Evolutionary conservation across 1,139 yeast genomes (phyloP), one percentile per base, ranked within the genome.

Genomic region (Schwanniomyces etchellsii): DNA sequence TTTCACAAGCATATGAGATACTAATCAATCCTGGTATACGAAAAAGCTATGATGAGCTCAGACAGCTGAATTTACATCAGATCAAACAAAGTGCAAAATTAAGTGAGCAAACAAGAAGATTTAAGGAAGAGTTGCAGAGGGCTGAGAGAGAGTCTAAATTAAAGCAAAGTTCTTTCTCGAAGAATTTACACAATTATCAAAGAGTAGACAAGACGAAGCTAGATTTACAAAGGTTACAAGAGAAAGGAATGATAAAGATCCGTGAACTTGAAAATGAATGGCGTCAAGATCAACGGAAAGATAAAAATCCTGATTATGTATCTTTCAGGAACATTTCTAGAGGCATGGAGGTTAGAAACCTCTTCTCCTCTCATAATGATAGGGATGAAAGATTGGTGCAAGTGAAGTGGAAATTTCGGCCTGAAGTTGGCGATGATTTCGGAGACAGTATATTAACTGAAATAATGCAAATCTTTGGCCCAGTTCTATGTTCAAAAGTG

Each of bases 391-490:
- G 15, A 16, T 27, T 14, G n/a, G 47, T 51, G 17, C 25, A 28
- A 9, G 56, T 73, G 11, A 58, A 52, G 35, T 71, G 78, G 75
- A 73, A 71, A 40, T 56, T 55, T 34, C 58, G 58, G 32, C 56
- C 59, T 3, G 66, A 60, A 29, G 34, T 69, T 7, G 44, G 45
- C 10, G 61, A 44, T 2, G 35, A 50, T 17, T 52, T 72, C 20
- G 55, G 53, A 17, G 43, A 42, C 3, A 61, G 55, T 2, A 50
- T 64, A 1, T 42, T 74, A 9, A 23, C 26, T 11, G 52, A 57
- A 30, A 52, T 74, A 15, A 70, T 74, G 77, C 40, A 45, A 16
- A 64, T 64, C 2, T 74, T 74, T 48, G 79, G 80, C 0, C 43
- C 54, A 0, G 45, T 71, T 1, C 35, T 31, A 5, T 20, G 39